Conservation (phyloP, 805 yeast genomes). For the Dipodascopsis tothii region DNA sequence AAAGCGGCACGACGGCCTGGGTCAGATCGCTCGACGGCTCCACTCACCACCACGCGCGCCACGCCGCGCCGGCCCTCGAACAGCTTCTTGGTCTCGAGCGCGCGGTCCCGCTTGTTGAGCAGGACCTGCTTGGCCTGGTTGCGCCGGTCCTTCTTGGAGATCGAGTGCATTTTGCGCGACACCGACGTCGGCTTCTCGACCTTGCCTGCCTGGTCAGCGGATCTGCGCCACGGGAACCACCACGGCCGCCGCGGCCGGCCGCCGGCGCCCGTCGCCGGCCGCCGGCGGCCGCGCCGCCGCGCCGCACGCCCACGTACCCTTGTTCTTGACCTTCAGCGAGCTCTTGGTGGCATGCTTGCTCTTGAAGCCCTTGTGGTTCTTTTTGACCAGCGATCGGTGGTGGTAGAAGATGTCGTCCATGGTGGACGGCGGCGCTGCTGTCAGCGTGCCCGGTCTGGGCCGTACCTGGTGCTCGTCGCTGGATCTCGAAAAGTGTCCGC, state of each 20-base stretch:
- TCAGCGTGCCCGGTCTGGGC: background rate
- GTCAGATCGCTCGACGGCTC: background rate
- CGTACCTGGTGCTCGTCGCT: too few species aligned
- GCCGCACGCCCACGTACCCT: constrained; percentile 17
- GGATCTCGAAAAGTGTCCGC: too few species aligned
- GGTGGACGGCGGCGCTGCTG: background rate
- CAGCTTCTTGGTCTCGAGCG: constrained; percentile 53
- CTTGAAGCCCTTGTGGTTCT: constrained; percentile 83
- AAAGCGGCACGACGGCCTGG: constrained; percentile 63
- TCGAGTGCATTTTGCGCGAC: constrained; percentile 31
- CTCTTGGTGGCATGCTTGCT: constrained; percentile 87
- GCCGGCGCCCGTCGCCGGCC: too few species aligned
- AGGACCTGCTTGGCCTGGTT: constrained; percentile 73
- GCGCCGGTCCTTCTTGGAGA: constrained; percentile 59
- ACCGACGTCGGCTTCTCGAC: constrained; percentile 55
- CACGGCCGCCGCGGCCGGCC: too few species aligned
- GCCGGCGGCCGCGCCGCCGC: too few species aligned
- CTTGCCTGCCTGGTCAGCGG: constrained; percentile 70
- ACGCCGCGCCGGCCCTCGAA: constrained; percentile 78
- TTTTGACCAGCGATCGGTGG: constrained; percentile 78
- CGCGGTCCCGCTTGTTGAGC: constrained; percentile 56
- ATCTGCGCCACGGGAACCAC: too few species aligned
- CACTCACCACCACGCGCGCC: constrained; percentile 58
- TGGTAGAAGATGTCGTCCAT: constrained; percentile 34
- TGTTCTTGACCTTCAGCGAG: constrained; percentile 65